Percentiles rank a stretch among this genome's conserved stretches.
Conservation (phyloP, 2,329 filamentous ascomycete genomes). For the Aspergillus neotritici region DNA sequence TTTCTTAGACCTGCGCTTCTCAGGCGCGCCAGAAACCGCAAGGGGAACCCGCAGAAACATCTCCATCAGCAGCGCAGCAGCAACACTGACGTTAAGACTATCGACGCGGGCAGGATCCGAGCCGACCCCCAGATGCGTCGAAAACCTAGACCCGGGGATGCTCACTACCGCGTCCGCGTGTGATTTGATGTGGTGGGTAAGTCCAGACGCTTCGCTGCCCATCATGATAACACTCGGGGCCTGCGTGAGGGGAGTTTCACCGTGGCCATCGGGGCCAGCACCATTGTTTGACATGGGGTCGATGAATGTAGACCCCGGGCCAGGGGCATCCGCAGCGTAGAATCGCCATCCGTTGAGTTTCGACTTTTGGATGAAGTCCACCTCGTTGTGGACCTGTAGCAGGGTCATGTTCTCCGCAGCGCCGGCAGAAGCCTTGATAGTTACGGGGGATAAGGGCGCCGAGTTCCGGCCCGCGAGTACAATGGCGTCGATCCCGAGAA, state of each 20-base stretch:
- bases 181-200: constrained; percentile 59
- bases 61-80: constrained; percentile 63
- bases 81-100: constrained; percentile 90
- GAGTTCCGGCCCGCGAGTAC: constrained; percentile 68
- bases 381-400: constrained; percentile 62
- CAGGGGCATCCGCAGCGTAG: constrained; percentile 63
- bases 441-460: constrained; percentile 67
- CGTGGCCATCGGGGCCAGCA: constrained; percentile 42
- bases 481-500: constrained; percentile 82
- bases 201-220: constrained; percentile 72
- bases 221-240: constrained; percentile 74
- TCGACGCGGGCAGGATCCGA: constrained; percentile 58
- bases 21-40: constrained; percentile 16
- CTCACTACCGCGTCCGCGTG: constrained; percentile 60
- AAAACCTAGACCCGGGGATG: constrained; percentile 52
- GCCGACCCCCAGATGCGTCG: constrained; percentile 32
- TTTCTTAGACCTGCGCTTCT: constrained; percentile 12
- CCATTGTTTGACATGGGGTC: constrained; percentile 11
- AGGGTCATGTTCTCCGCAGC: constrained; percentile 75
- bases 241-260: constrained; percentile 37
- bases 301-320: constrained; percentile 21
- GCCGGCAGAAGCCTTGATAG: constrained; percentile 82
- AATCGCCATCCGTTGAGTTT: constrained; percentile 71
- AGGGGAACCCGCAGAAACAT: constrained; percentile 35
- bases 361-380: constrained; percentile 64